Evolutionary conservation across 495 filamentous ascomycete species (phyloP), one percentile per base, ranked within the genome.

Genomic region (Trypethelium eluteriae): DNA sequence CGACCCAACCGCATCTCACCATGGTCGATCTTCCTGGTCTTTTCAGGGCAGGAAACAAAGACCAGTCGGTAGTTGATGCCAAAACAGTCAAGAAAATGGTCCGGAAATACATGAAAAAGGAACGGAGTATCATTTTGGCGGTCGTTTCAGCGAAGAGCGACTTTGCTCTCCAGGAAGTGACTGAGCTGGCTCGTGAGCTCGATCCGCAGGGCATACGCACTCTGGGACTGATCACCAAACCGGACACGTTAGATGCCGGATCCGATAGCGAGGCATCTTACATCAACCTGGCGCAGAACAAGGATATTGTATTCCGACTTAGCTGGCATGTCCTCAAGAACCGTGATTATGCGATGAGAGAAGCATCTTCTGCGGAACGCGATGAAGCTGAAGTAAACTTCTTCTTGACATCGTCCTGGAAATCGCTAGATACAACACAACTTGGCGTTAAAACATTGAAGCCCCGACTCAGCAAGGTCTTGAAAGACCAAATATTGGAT

Each of bases 371-470:
- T 56, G 61, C 39, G 1, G 73, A 79, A 18, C 74, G 81, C 3
- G 72, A 83, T 56, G 38, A 38, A 2, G 59, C 72, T 11, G 81
- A 84, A 70, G 25, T 14, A 9, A 57, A 70, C 3, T 83, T 84
- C 71, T 81, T 84, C 62, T 74, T 76, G 0, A 62, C 75, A 56
- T 82, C 84, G 2, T 72, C 78, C 9, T 88, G 83, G 83, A 69
- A 62, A 53, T 63, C 73, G 2, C 61, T 87, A 2, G 66, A 76
- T 10, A 71, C 68, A 0, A 68, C 68, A 0, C 62, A 70, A 38
- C 67, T 84, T 2, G 85, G 88, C 1, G 78, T 89, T 16, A 74
- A 78, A 18, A 64, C 69, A 1, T 74, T 91, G 5, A 74, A 82
- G 47, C 63, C 62, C 0, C 77, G 83, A 9, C 76, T 91, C 1